Percentiles rank a stretch among this genome's conserved stretches.
Conservation (phyloP, 371 early-diverging fungal species). For the Entomophthora muscae region DNA sequence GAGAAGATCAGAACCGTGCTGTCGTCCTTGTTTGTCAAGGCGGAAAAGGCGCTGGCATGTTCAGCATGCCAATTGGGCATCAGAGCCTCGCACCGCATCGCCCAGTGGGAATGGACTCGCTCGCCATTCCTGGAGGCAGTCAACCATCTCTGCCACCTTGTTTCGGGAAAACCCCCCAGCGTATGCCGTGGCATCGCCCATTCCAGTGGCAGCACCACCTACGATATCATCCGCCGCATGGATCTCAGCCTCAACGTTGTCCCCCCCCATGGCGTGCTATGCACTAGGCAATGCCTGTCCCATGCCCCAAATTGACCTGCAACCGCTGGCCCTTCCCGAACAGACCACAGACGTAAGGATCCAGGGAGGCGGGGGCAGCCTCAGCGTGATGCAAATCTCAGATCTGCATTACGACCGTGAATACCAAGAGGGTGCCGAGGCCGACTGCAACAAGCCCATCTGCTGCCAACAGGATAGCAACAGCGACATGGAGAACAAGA, state of each 20-base stretch:
- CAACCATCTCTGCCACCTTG: background rate
- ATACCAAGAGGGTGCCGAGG: constrained; percentile 7
- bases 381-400: background rate
- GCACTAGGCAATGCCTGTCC: constrained; percentile 5
- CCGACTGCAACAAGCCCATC: constrained; percentile 13
- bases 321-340: background rate
- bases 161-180: background rate
- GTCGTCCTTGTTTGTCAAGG: background rate
- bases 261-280: background rate
- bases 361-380: background rate
- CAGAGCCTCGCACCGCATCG: background rate
- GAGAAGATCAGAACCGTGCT: background rate
- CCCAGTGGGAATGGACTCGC: background rate
- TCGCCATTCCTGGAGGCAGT: background rate
- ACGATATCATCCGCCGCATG: background rate
- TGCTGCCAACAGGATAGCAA: constrained; percentile 13
- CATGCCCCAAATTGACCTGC: background rate
- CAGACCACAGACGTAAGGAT: background rate
- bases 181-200: constrained; percentile 6
- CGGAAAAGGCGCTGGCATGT: background rate
- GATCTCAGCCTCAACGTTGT: background rate
- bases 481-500: background rate
- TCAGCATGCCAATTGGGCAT: constrained; percentile 1
- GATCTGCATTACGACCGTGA: constrained; percentile 8
- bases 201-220: background rate